phyloP scores from a whole-genome alignment of 1,139 yeast species.

The Pichiaceae sp. region DNA sequence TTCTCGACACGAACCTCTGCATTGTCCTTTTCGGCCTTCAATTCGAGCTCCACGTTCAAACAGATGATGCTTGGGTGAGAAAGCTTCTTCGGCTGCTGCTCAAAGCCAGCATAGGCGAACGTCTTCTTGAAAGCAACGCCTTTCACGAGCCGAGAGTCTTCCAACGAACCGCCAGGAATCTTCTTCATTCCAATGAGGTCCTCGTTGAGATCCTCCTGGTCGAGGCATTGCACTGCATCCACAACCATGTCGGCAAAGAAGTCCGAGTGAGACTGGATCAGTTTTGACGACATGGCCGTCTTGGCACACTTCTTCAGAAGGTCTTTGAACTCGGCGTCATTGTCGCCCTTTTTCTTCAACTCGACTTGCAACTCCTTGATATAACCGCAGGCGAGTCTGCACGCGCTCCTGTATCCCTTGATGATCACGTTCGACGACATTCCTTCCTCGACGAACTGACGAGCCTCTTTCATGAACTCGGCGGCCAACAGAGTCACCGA shows the following conservation, averaged over 20 bases:
- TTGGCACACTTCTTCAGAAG: conserved; percentile 87
- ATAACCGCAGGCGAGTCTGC: conserved; percentile 64
- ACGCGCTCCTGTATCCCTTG: conserved; percentile 83
- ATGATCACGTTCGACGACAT: conserved; percentile 83
- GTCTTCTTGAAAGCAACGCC: conserved; percentile 98
- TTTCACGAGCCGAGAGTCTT: conserved; percentile 77
- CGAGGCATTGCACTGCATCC: conserved; percentile 85
- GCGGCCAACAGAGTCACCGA: conserved; percentile 93
- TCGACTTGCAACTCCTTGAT: conserved; percentile 71
- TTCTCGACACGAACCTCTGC: conserved; percentile 98
- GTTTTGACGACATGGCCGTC: conserved; percentile 95
- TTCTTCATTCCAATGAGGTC: conserved; percentile 89
- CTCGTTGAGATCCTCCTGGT: conserved; percentile 79
- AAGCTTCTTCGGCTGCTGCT: conserved; percentile 92
- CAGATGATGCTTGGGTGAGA: conserved; percentile 72
- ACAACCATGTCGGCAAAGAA: conserved; percentile 96
- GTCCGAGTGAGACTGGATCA: conserved; percentile 76
- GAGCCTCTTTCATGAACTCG: conserved; percentile 85
- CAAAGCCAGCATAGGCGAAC: conserved; percentile 95
- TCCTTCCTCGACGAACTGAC: conserved; percentile 88
- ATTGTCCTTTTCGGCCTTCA: conserved; percentile 96
- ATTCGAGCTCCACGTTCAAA: conserved; percentile 87
- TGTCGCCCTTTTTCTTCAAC: conserved; percentile 36
- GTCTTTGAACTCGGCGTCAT: conserved; percentile 46
- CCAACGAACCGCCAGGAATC: conserved; percentile 95